Percentiles rank a stretch among this genome's conserved stretches.
Evolutionary conservation across 306 rosid species (phyloP).

Genomic region (Hylodesmum podocarpum): DNA sequence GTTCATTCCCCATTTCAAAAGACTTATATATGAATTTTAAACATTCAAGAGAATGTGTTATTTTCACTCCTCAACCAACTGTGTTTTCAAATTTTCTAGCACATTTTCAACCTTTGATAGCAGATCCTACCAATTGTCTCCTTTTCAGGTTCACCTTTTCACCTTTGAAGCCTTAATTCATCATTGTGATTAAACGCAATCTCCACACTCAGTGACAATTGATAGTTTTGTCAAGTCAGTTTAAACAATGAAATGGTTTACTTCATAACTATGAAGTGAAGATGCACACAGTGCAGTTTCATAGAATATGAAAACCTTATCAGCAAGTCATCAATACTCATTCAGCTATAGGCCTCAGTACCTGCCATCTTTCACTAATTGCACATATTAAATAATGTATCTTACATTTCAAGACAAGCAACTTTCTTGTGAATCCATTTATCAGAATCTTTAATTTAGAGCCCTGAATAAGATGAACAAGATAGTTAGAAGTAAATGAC

Average conservation of each 20-base stretch:
- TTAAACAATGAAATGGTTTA: conserved; percentile 1
- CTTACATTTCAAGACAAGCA: not conserved
- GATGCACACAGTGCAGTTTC: not conserved
- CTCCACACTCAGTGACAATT: not conserved
- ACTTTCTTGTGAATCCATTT: not conserved
- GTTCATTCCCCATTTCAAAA: not conserved
- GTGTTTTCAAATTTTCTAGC: not conserved
- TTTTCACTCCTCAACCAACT: not conserved
- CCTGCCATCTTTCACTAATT: not conserved
- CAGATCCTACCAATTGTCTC: not conserved
- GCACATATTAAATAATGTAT: not conserved
- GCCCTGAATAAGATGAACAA: not conserved
- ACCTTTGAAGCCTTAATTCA: not conserved
- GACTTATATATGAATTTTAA: not conserved
- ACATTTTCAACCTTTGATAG: not conserved
- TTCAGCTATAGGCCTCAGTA: not conserved
- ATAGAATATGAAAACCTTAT: not conserved
- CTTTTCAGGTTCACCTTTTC: not conserved
- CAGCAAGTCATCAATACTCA: not conserved
- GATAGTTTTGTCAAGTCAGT: not conserved
- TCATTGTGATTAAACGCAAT: not conserved
- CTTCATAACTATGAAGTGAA: not conserved
- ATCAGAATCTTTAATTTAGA: not conserved
- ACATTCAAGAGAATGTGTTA: not conserved
- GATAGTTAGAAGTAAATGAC: not conserved